These are phyloP conservation scores for Pseudocercospora cruenta DNA, from an alignment of 2,329 filamentous ascomycete species.

Conservation along the genomic window DNA sequence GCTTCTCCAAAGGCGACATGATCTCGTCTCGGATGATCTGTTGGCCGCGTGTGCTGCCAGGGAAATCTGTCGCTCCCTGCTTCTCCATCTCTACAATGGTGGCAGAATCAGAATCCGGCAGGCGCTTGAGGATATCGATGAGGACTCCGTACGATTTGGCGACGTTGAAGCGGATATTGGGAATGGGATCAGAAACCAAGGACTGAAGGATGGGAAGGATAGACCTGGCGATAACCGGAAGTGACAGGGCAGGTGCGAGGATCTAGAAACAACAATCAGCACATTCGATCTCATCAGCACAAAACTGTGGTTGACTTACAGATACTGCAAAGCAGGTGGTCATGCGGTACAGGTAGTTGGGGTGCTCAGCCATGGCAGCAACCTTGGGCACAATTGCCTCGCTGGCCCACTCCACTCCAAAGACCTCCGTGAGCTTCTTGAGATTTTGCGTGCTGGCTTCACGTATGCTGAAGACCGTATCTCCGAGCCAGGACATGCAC, in stretches of 20 bases:
- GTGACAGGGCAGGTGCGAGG: conserved; percentile 85
- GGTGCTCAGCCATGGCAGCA: conserved; percentile 96
- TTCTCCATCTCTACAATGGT: conserved; percentile 86
- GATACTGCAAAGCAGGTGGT: conserved; percentile 99
- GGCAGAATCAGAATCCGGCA: conserved; percentile 73
- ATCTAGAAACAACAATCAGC: conserved; percentile 63
- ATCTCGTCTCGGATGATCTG: conserved; percentile 59
- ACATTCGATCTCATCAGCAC: background rate
- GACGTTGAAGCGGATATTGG: conserved; percentile 99
- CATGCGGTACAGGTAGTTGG: conserved; percentile 99
- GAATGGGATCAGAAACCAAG: conserved; percentile 90
- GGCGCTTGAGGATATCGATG: conserved; percentile 85
- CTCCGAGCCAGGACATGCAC: conserved; percentile 98
- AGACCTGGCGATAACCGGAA: conserved; percentile 89
- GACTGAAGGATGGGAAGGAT: conserved; percentile 96
- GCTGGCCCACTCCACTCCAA: conserved; percentile 96
- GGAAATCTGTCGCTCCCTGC: conserved; percentile 61
- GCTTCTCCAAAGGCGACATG: conserved; percentile 86
- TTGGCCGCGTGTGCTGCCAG: conserved; percentile 45
- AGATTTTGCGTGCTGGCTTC: conserved; percentile 97
- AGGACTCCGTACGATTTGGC: conserved; percentile 94
- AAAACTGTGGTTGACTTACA: conserved; percentile 61
- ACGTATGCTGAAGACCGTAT: conserved; percentile 97
- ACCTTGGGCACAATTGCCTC: conserved; percentile 98
- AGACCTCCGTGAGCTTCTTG: conserved; percentile 98